Evolutionary conservation across 2,329 filamentous ascomycete genomes (phyloP), one percentile per base, ranked within the genome.

Genomic region (Ceratocystis ficicola): DNA sequence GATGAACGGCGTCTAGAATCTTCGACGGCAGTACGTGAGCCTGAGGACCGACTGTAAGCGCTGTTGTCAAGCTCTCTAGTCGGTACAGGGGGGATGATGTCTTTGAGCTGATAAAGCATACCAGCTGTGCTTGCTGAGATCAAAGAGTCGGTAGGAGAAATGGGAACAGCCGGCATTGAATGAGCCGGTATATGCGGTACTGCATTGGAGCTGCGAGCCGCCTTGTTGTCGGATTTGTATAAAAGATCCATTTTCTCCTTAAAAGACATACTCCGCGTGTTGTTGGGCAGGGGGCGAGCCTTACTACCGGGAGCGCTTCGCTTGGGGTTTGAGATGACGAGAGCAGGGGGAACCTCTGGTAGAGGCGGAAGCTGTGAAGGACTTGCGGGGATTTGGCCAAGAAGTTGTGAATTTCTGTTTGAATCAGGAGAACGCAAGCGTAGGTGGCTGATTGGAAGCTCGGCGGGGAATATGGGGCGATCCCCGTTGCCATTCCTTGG

Each of bases 201-300:
- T 5, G 25, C 15, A 59, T 59, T 59, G 28, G 25, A 10, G 15
- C 55, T 36, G 7, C 28, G 28, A 7, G 72, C 36, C 10, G 10
- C 72, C 22, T 70, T 65, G 4, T 63, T 63, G 15, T 70, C 66
- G 4, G 68, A 65, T n/a, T 69, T 68, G 28, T 71, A 70, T 28
- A 84, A 72, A 4, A 82, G 71, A 1, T 76, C 73, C 74, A 84
- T 81, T 71, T 83, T 84, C 70, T 84, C 82, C 63, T 83, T 76
- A 68, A 82, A 78, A 0, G 80, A 82, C 81, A 83, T 84, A 70
- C 80, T 83, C 72, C 78, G 79, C 2, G 80, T 82, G 68, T 81
- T 73, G 67, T 82, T 83, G 2, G 80, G 78, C 5, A 77, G 74
- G 20, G 81, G 75, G 17, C 78, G 72, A 48, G 72, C 67, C 5